A percentile compares a stretch with the other conserved stretches of the same genome.
phyloP scores from a whole-genome alignment of 148 eudicot species.

The Silene uniflora region DNA sequence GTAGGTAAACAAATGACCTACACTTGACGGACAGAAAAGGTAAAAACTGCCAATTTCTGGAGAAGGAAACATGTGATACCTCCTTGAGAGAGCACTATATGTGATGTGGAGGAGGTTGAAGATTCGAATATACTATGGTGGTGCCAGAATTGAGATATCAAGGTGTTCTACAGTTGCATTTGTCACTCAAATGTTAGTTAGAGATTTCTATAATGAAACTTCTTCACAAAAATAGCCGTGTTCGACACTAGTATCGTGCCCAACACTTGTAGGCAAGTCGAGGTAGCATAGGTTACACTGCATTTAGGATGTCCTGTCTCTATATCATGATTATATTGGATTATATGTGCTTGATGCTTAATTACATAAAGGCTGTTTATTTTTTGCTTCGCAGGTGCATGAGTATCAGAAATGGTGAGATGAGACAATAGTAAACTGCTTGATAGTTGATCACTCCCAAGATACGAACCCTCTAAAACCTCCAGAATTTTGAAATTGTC shows the following conservation, averaged over 20 bases:
- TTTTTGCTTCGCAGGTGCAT: slow-evolving; percentile 17
- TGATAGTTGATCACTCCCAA: neutral
- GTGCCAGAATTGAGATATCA: neutral
- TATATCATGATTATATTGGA: neutral
- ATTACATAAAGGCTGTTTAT: neutral
- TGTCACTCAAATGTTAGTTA: neutral
- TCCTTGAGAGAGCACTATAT: too few species aligned
- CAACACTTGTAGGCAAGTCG: neutral
- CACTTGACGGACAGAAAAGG: neutral
- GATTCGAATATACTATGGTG: neutral
- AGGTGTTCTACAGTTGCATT: neutral
- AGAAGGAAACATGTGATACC: neutral
- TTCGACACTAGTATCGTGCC: neutral
- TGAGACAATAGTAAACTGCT: neutral
- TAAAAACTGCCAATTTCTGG: neutral
- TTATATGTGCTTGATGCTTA: slow-evolving; percentile 7
- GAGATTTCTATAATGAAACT: neutral
- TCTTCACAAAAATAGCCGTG: neutral
- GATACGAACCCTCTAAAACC: neutral
- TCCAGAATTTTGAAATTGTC: neutral
- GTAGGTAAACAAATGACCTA: neutral
- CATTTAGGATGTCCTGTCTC: neutral
- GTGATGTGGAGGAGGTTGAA: too few species aligned
- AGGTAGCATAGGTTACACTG: neutral
- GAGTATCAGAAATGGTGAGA: slow-evolving; percentile 1